phyloP scores from a whole-genome alignment of 2,329 filamentous ascomycete genomes.

The Claviceps lovelessii region DNA sequence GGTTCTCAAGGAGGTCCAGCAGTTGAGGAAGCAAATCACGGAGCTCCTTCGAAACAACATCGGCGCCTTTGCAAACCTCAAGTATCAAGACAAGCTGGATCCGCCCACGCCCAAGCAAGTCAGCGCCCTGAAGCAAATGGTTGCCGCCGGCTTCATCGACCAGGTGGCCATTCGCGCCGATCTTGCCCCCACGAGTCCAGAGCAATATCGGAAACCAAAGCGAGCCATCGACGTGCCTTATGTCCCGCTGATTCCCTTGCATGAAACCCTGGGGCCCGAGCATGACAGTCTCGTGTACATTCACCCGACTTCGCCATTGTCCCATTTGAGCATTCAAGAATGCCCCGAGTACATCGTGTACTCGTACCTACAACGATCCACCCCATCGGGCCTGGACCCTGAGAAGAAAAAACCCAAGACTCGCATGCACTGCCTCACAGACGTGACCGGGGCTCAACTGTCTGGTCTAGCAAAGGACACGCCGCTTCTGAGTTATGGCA shows the following conservation, averaged over 20 bases:
- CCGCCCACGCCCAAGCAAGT: conserved; percentile 53
- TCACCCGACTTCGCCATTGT: conserved; percentile 71
- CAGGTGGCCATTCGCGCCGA: conserved; percentile 88
- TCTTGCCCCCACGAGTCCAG: conserved; percentile 58
- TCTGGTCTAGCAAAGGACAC: conserved; percentile 71
- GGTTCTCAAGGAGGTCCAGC: conserved; percentile 70
- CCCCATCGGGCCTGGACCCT: conserved; percentile 32
- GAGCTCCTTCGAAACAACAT: conserved; percentile 66
- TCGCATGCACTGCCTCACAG: conserved; percentile 76
- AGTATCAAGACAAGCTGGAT: conserved; percentile 41
- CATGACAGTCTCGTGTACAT: conserved; percentile 64
- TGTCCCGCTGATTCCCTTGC: conserved; percentile 62
- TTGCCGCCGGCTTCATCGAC: conserved; percentile 84
- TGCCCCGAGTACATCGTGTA: conserved; percentile 84
- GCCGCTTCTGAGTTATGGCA: conserved; percentile 68
- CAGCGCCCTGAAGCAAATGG: conserved; percentile 75
- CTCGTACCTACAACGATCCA: conserved; percentile 62
- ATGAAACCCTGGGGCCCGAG: conserved; percentile 25
- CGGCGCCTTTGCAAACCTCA: conserved; percentile 44
- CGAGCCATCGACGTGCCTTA: conserved; percentile 91
- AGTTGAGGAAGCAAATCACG: conserved; percentile 70
- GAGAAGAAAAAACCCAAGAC: conserved; percentile 52
- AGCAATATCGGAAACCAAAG: conserved; percentile 52
- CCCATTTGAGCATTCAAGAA: conserved; percentile 52
- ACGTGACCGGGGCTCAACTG: conserved; percentile 62